Percentiles rank a stretch among this genome's conserved stretches.
These are phyloP conservation scores for Mycena indigotica DNA, from an alignment of 768 basidiomycete species.

Conservation along the genomic window DNA sequence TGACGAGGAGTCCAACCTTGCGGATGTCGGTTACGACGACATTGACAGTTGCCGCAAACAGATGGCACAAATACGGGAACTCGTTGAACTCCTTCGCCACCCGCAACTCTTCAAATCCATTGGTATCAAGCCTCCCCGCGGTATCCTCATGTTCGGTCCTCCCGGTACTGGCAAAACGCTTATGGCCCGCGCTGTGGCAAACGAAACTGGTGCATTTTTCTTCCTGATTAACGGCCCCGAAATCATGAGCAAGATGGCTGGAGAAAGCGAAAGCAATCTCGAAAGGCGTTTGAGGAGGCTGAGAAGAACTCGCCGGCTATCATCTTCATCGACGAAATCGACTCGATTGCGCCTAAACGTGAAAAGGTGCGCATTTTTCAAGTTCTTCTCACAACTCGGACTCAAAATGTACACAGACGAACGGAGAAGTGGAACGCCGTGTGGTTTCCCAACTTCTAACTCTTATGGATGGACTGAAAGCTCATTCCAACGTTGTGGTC, in stretches of 20 bases:
- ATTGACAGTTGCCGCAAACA: constrained; percentile 99
- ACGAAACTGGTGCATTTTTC: constrained; percentile 99
- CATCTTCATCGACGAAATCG: constrained; percentile 99
- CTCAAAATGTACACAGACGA: constrained; percentile 60
- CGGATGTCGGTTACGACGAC: constrained; percentile 98
- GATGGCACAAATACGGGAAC: constrained; percentile 99
- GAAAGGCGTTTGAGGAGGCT: constrained; percentile 98
- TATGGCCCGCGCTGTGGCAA: constrained; percentile 99
- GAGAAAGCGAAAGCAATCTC: constrained; percentile 95
- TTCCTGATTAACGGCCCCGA: constrained; percentile 99
- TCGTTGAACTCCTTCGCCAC: constrained; percentile 96
- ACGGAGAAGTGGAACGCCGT: constrained; percentile 99
- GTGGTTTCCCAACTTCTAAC: constrained; percentile 98
- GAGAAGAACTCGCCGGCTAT: constrained; percentile 99
- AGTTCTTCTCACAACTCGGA: neutral
- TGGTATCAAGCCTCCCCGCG: constrained; percentile 99
- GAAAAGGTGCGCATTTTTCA: constrained; percentile 73
- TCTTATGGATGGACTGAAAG: constrained; percentile 98
- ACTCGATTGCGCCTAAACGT: constrained; percentile 99
- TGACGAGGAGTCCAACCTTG: constrained; percentile 96
- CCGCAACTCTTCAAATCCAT: constrained; percentile 99
- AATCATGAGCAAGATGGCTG: constrained; percentile 99
- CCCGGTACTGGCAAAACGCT: constrained; percentile 99
- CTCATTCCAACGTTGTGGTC: constrained; percentile 97
- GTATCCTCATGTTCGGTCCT: constrained; percentile 98